A percentile compares a stretch with the other conserved stretches of the same genome.
Evolutionary conservation across 2,329 filamentous ascomycete species (phyloP).

Genomic region (Blastomyces silverae): DNA sequence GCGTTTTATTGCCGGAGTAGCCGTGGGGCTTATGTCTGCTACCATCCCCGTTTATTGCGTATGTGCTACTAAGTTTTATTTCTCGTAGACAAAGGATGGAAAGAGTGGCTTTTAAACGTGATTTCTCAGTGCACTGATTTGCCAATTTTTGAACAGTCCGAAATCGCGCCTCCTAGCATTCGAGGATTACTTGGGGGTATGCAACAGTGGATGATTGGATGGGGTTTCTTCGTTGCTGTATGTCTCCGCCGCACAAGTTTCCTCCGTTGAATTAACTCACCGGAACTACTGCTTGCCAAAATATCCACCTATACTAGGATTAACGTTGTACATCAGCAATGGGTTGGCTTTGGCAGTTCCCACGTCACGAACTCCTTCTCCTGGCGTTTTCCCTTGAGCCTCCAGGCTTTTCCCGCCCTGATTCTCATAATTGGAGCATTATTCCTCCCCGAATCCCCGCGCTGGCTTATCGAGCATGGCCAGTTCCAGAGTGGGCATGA

Average conservation of each 20-base stretch:
- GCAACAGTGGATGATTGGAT: constrained; percentile 43
- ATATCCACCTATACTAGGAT: neutral
- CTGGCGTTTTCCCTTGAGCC: constrained; percentile 33
- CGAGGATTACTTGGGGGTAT: constrained; percentile 39
- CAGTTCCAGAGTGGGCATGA: constrained; percentile 31
- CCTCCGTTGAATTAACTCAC: neutral
- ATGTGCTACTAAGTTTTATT: constrained; percentile 16
- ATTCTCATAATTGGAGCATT: constrained; percentile 32
- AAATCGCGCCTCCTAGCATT: constrained; percentile 36
- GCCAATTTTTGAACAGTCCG: constrained; percentile 26
- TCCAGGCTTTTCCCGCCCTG: constrained; percentile 39
- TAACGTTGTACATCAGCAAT: constrained; percentile 19
- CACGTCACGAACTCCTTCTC: constrained; percentile 33
- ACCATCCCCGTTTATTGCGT: constrained; percentile 45
- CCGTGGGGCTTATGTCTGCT: constrained; percentile 45
- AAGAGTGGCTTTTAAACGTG: neutral
- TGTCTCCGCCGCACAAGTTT: constrained; percentile 15
- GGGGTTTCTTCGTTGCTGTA: constrained; percentile 40
- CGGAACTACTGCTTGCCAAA: neutral
- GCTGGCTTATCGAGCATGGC: constrained; percentile 35
- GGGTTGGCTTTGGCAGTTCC: constrained; percentile 47
- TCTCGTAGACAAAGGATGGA: neutral
- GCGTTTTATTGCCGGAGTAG: constrained; percentile 46
- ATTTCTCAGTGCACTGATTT: neutral
- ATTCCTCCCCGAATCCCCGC: constrained; percentile 34